Percentiles rank a stretch among this genome's conserved stretches.
Conservation (phyloP, 23 red algal genomes). For the Pyropia yezoensis region DNA sequence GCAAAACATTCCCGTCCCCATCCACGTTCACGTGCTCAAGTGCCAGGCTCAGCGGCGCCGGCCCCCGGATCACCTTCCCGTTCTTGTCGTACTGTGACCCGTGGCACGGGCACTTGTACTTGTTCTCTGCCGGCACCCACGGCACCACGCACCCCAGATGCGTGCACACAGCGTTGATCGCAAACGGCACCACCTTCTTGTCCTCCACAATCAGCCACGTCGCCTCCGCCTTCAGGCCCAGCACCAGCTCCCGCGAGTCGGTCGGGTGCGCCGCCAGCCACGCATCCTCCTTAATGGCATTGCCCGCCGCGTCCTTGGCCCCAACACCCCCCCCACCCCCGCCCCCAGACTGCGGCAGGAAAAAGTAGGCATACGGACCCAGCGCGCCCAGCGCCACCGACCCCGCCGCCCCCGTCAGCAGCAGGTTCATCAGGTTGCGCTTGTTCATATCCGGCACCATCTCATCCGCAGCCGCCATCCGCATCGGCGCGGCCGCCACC, state of each 20-base stretch:
- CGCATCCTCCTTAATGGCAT: slow-evolving; percentile 54
- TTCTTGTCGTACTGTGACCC: slow-evolving; percentile 91
- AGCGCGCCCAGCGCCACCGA: slow-evolving; percentile 56
- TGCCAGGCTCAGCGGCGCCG: slow-evolving; percentile 92
- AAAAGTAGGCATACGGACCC: slow-evolving; percentile 62
- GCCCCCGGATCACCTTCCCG: slow-evolving; percentile 89
- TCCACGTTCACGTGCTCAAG: slow-evolving; percentile 68
- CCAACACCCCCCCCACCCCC: slow-evolving; percentile 31
- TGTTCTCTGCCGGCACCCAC: slow-evolving; percentile 91
- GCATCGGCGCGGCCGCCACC: neutral
- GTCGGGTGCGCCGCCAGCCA: slow-evolving; percentile 48
- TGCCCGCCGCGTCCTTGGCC: slow-evolving; percentile 81
- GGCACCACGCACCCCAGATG: slow-evolving; percentile 98
- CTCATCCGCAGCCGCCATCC: slow-evolving; percentile 65
- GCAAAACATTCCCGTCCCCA: slow-evolving; percentile 52
- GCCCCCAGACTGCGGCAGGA: slow-evolving; percentile 58
- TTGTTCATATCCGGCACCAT: slow-evolving; percentile 93
- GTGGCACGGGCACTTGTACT: slow-evolving; percentile 98
- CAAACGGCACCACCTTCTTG: slow-evolving; percentile 58
- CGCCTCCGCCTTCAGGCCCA: slow-evolving; percentile 86
- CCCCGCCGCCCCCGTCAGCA: slow-evolving; percentile 55
- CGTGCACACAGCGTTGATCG: slow-evolving; percentile 92
- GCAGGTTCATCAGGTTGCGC: slow-evolving; percentile 81
- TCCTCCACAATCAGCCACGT: slow-evolving; percentile 86
- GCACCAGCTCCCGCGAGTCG: slow-evolving; percentile 82